These are phyloP conservation scores for Alternaria rosae DNA, from an alignment of 2,329 filamentous ascomycete genomes.

Conservation along the genomic window DNA sequence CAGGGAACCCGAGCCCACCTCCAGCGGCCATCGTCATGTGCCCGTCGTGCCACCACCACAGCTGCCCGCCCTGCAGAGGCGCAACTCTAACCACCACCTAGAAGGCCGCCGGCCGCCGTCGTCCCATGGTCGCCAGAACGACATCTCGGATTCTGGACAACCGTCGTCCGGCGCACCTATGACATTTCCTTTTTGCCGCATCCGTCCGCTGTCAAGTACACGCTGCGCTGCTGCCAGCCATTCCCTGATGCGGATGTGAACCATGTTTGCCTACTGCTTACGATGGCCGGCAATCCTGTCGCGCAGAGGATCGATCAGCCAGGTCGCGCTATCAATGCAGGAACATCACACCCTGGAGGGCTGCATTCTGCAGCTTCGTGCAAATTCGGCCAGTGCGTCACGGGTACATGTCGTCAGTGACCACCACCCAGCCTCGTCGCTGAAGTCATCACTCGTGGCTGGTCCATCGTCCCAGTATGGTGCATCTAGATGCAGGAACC, in stretches of 20 bases:
- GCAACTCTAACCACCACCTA: background rate
- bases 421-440: slow-evolving; percentile 24
- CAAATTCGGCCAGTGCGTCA: slow-evolving; percentile 21
- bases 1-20: background rate
- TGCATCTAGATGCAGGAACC: slow-evolving; percentile 48
- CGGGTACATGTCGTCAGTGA: slow-evolving; percentile 21
- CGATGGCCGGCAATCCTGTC: background rate
- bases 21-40: slow-evolving; percentile 8
- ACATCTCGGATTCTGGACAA: background rate
- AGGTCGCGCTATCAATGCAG: slow-evolving; percentile 12
- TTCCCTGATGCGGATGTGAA: background rate
- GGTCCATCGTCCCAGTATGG: slow-evolving; percentile 30
- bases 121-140: slow-evolving; percentile 6
- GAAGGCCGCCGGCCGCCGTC: slow-evolving; percentile 5
- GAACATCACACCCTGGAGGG: slow-evolving; percentile 15
- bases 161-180: background rate
- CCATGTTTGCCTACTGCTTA: background rate
- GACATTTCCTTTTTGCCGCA: background rate
- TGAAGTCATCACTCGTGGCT: slow-evolving; percentile 33
- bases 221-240: background rate
- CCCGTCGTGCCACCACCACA: background rate
- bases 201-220: slow-evolving; percentile 10
- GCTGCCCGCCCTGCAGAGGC: background rate
- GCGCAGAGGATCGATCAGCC: slow-evolving; percentile 2
- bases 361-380: slow-evolving; percentile 11